Base-by-base conservation (phyloP, 345 rosid species). In the Dipteronia dyeriana region DNA sequence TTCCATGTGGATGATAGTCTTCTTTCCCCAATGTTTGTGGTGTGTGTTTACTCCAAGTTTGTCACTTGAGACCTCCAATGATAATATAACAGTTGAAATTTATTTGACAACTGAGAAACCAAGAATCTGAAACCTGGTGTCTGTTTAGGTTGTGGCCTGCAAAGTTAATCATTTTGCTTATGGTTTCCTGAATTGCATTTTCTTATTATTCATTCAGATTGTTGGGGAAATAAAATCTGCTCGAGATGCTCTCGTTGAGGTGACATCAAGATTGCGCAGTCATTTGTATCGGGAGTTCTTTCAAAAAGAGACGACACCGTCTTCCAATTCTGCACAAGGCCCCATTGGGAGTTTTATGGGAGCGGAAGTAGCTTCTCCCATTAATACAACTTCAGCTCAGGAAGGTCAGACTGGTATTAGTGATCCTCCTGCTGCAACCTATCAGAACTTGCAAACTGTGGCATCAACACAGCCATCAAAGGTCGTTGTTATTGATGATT, bases 141-240 rank as follows among this genome's bases (percentile, higher is more conserved):
- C 65, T 66, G 4, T 4, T 59, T 29, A 70, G 66, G 60, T 78
- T 62, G 43, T 68, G 51, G 45, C 19, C 25, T n/a, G 26, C 65
- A 60, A 66, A 71, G 39, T 71, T 51, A 23, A 53, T 61, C 13
- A 10, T 47, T 71, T 6, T 65, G n/a, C 67, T 57, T 68, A 76
- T 14, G 57, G 31, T 47, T 66, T 69, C 76, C 74, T 80, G 51
- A 83, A 69, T 72, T 68, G 34, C 47, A 62, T 73, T 71, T 74
- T 82, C 17, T 61, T 80, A 41, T 68, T 20, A 3, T 75, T 70
- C 92, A 3, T 75, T 70, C 92, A 96, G 99, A 97, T 97, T 76
- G 88, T 87, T 72, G 99, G 99, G 45, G 99, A 97, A 79, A 92
- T 97, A 77, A 88, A 43, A 83, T 91, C 94, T 64, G 98, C 98